Percentiles rank a stretch among this genome's conserved stretches.
phyloP scores from a whole-genome alignment of 495 filamentous ascomycete genomes.

The Lasiosphaeria hispida region DNA sequence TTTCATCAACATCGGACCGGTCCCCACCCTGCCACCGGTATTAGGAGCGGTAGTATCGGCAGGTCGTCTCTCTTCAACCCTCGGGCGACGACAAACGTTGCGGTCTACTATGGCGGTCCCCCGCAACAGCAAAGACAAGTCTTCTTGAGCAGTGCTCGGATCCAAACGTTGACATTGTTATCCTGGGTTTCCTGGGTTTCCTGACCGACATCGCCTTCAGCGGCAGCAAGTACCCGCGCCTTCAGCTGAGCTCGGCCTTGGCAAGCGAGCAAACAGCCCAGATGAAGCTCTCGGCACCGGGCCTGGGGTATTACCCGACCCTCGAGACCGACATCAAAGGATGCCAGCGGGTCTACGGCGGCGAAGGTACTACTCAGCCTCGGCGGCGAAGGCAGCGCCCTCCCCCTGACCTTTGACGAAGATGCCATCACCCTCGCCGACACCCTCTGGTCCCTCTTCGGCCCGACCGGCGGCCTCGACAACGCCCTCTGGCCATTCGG shows the following conservation, averaged over 20 bases:
- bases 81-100: constrained; percentile 9
- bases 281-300: constrained; percentile 8
- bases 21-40: background rate
- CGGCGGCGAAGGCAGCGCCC: constrained; percentile 49
- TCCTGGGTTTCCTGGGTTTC: constrained; percentile 25
- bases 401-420: constrained; percentile 47
- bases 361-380: constrained; percentile 63
- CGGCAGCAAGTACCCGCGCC: constrained; percentile 6
- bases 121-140: background rate
- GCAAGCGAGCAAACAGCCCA: constrained; percentile 1
- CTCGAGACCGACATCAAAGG: constrained; percentile 47
- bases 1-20: constrained; percentile 7
- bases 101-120: constrained; percentile 17
- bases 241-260: constrained; percentile 12
- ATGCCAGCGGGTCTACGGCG: constrained; percentile 56
- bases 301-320: constrained; percentile 12
- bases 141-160: constrained; percentile 17
- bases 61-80: constrained; percentile 17
- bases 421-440: constrained; percentile 55
- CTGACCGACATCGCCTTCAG: constrained; percentile 10
- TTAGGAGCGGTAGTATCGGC: too few relatives aligned
- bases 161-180: constrained; percentile 21
- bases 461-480: constrained; percentile 35
- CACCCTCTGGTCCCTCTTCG: constrained; percentile 64
- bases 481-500: constrained; percentile 50